A percentile compares a stretch with the other conserved stretches of the same genome.
phyloP scores from a whole-genome alignment of 2,329 filamentous ascomycete genomes.

The Clonostachys chloroleuca region DNA sequence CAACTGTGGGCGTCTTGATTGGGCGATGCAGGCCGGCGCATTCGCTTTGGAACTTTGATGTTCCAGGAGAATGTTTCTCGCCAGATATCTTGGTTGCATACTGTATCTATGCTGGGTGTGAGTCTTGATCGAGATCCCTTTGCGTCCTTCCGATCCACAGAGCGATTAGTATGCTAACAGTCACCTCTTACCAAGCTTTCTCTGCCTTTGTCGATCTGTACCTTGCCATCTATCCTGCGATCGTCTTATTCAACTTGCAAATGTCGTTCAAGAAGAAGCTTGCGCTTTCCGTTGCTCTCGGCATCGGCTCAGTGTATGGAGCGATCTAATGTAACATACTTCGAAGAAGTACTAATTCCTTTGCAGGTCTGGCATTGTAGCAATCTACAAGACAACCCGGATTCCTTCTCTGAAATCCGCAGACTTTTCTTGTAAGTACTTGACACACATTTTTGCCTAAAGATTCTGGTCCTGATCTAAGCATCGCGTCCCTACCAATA shows the following conservation, averaged over 20 bases:
- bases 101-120: constrained; percentile 31
- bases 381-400: constrained; percentile 22
- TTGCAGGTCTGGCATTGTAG: constrained; percentile 14
- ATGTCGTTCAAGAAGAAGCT: constrained; percentile 33
- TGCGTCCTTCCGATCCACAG: background rate
- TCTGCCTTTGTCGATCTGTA: constrained; percentile 33
- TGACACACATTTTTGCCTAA: too few species aligned
- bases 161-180: background rate
- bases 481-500: background rate
- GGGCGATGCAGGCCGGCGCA: constrained; percentile 31
- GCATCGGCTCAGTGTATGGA: constrained; percentile 29
- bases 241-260: constrained; percentile 27
- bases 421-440: constrained; percentile 17
- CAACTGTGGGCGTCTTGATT: constrained; percentile 31
- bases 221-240: constrained; percentile 31
- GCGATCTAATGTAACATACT: background rate
- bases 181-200: constrained; percentile 10
- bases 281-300: constrained; percentile 26
- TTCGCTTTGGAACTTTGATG: constrained; percentile 30
- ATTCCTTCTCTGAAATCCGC: constrained; percentile 11
- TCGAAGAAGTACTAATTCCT: background rate
- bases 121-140: background rate
- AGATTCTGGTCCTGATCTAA: background rate
- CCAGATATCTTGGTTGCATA: constrained; percentile 28
- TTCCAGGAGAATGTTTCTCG: constrained; percentile 26